Evolutionary conservation across 2,329 filamentous ascomycete species (phyloP), one percentile per base, ranked within the genome.

Genomic region (Xylariaceae sp.): DNA sequence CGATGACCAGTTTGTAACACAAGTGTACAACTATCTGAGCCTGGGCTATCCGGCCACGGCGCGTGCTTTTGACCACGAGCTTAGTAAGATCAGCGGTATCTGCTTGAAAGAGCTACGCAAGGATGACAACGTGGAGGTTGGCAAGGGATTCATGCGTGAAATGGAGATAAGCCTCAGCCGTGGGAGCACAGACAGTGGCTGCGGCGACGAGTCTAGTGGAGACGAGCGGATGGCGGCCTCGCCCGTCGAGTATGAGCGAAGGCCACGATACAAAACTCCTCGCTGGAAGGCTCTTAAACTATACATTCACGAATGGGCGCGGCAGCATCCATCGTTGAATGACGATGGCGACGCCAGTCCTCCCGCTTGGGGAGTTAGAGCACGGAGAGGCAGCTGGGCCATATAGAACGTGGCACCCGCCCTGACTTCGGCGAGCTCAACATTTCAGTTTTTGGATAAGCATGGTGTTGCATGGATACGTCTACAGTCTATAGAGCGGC

Each of bases 1-100:
- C 65, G 78, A 86, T 56, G 89, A 96, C 68, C 77, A 77, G 3
- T 96, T 96, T 68, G 84, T 96, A 52, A 96, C 92, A 0, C 92
- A 97, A 71, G 92, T 97, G 7, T 97, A 95, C 78, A 96, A 97
- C 70, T 97, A 97, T 70, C 79, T 97, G 15, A 95, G 90, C 0
- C 80, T 97, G 5, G 92, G 92, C 5, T 96, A 96, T 69, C 92
- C 92, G 2, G 86, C 89, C 32, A 84, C 91, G 65, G 92, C 92
- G 10, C 83, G 87, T 19, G 80, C 83, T 36, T 97, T 89, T 66
- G 92, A 97, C 66, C 80, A 85, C 10, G 92, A 97, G 74, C 77
- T 97, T 18, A 83, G 85, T 62, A 89, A 88, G 67, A 95, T 96
- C 53, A 88, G 86, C 30, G 78, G 80, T 9, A 84, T 95, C 6